Evolutionary conservation across 805 yeast species (phyloP).

Genomic region (Metschnikowia matae): DNA sequence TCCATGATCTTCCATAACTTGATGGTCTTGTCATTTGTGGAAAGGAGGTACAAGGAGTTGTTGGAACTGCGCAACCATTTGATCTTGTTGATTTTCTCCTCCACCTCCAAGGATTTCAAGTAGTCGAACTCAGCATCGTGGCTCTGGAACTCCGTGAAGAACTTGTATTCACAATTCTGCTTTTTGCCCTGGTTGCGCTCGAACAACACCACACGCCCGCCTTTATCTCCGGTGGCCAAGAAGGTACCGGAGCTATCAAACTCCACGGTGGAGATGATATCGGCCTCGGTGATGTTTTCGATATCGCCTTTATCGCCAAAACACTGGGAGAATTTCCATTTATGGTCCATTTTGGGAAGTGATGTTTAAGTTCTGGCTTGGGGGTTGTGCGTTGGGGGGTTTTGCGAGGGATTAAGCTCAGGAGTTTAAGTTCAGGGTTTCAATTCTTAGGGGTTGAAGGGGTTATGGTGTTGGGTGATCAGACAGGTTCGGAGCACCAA

Average conservation of each 20-base stretch:
- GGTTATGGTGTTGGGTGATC: too few species aligned
- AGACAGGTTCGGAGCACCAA: too few species aligned
- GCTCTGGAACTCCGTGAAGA: conserved; percentile 94
- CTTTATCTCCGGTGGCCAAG: conserved; percentile 97
- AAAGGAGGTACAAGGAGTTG: conserved; percentile 82
- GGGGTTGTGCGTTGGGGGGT: too few species aligned
- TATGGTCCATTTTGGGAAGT: conserved; percentile 23
- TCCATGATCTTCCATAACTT: conserved; percentile 96
- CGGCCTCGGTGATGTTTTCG: conserved; percentile 93
- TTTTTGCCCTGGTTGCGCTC: conserved; percentile 77
- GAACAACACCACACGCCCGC: conserved; percentile 94
- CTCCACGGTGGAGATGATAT: conserved; percentile 94
- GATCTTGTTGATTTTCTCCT: conserved; percentile 95
- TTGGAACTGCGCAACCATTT: conserved; percentile 91
- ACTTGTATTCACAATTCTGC: conserved; percentile 78
- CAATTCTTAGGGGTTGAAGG: too few species aligned
- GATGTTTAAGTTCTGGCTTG: too few species aligned
- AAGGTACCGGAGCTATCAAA: conserved; percentile 93
- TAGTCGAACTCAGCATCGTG: conserved; percentile 99
- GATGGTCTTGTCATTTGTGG: conserved; percentile 97
- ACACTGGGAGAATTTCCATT: conserved; percentile 92
- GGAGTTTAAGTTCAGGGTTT: too few species aligned
- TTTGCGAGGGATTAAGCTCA: too few species aligned
- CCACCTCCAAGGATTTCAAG: conserved; percentile 91
- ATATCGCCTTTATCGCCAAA: conserved; percentile 98